phyloP scores from a whole-genome alignment of 306 rosid species.

The Geum urbanum region DNA sequence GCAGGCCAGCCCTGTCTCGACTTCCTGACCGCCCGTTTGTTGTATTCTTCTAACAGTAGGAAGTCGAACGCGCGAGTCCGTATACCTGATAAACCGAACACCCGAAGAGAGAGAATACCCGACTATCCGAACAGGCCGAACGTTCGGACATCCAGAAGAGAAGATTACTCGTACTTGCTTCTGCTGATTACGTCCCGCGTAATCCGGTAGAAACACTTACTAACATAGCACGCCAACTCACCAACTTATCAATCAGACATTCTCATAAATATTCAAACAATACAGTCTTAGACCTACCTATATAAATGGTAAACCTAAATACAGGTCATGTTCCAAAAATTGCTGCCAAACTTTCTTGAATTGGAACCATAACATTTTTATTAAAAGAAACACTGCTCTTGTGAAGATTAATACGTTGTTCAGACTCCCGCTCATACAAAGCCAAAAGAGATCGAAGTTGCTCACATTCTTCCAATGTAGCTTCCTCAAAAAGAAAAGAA shows the following conservation, averaged over 20 bases:
- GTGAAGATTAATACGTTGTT: background rate
- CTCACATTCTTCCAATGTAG: background rate
- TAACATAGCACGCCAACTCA: background rate
- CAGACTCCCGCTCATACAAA: background rate
- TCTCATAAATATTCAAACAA: background rate
- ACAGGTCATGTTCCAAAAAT: background rate
- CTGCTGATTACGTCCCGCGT: too few relatives aligned
- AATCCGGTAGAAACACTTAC: too few relatives aligned
- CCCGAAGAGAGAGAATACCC: too few relatives aligned
- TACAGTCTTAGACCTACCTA: background rate
- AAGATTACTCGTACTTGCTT: too few relatives aligned
- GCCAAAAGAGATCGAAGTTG: background rate
- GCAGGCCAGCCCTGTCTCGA: too few relatives aligned
- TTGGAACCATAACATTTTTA: too few relatives aligned
- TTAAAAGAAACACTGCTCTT: background rate
- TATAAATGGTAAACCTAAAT: background rate
- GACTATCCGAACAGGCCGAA: too few relatives aligned
- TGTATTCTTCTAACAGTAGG: too few relatives aligned
- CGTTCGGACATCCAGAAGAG: too few relatives aligned
- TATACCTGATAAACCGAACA: too few relatives aligned
- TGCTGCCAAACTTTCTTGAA: background rate
- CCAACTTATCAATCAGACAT: background rate
- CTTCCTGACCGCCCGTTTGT: too few relatives aligned
- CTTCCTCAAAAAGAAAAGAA: background rate
- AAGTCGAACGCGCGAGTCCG: too few relatives aligned